Evolutionary conservation across 2,329 filamentous ascomycete species (phyloP).

Genomic region (Arthrobotrys iridis): DNA sequence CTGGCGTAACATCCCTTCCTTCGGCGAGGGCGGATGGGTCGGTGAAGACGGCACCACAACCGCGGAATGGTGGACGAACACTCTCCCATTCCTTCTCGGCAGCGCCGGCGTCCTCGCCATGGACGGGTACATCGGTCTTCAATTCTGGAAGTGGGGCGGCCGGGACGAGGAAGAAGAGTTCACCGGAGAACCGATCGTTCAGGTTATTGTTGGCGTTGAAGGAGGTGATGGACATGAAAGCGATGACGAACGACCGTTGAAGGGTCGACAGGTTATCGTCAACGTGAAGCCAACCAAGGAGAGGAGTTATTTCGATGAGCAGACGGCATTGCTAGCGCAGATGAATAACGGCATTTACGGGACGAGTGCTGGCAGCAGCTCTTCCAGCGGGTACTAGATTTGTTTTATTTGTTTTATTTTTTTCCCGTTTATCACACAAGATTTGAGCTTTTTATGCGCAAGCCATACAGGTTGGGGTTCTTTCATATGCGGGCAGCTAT

Average conservation of each 20-base stretch:
- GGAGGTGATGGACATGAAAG: neutral
- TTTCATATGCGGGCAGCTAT: neutral
- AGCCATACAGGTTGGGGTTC: slow-evolving; percentile 4
- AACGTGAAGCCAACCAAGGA: slow-evolving; percentile 11
- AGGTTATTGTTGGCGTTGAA: slow-evolving; percentile 41
- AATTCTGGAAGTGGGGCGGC: slow-evolving; percentile 71
- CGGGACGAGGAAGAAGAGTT: slow-evolving; percentile 59
- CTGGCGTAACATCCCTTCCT: slow-evolving; percentile 69
- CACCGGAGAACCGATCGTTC: slow-evolving; percentile 4
- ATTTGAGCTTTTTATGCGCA: neutral
- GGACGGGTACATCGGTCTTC: slow-evolving; percentile 71
- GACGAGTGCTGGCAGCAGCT: slow-evolving; percentile 39
- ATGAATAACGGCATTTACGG: slow-evolving; percentile 45
- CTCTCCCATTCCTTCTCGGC: slow-evolving; percentile 73
- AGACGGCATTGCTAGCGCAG: slow-evolving; percentile 35
- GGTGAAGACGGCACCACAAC: slow-evolving; percentile 68
- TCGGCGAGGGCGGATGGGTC: slow-evolving; percentile 71
- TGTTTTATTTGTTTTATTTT: neutral
- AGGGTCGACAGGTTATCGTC: neutral
- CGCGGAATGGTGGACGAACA: slow-evolving; percentile 68
- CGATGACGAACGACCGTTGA: neutral
- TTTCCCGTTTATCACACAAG: neutral
- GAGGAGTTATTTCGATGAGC: slow-evolving; percentile 45
- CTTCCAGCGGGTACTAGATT: slow-evolving; percentile 36
- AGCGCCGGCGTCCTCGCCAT: slow-evolving; percentile 72